These are phyloP conservation scores for Colletotrichum orchidophilum DNA, from an alignment of 2,329 filamentous ascomycete species.

Conservation along the genomic window DNA sequence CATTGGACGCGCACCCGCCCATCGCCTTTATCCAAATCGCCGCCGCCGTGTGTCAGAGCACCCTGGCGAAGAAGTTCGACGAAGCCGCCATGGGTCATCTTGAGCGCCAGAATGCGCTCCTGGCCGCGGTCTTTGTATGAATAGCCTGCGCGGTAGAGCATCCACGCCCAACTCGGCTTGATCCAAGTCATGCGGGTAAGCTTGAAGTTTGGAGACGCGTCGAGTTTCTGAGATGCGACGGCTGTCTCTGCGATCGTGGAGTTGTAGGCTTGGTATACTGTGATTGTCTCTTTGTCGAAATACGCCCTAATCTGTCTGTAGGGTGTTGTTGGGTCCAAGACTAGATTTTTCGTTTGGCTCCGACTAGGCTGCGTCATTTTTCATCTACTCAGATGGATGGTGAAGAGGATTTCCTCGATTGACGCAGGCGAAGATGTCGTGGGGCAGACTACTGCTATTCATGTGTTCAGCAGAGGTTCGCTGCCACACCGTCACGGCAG, in stretches of 20 bases:
- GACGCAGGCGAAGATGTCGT: no score
- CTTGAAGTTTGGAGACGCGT: conserved; percentile 61
- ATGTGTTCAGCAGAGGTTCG: not conserved
- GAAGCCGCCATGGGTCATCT: conserved; percentile 61
- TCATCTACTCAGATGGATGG: not conserved
- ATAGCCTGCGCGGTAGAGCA: conserved; percentile 71
- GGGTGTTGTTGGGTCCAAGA: not conserved
- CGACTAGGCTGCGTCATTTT: not conserved
- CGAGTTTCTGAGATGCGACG: conserved; percentile 59
- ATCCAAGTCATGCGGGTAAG: conserved; percentile 71
- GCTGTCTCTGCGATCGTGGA: conserved; percentile 61
- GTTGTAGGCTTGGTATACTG: conserved; percentile 71
- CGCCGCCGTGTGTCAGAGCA: conserved; percentile 39
- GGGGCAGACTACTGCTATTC: not conserved
- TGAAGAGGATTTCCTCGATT: not conserved
- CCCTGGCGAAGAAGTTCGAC: conserved; percentile 53
- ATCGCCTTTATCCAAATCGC: not conserved
- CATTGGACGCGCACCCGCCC: conserved; percentile 66
- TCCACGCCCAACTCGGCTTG: conserved; percentile 71
- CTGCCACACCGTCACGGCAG: not conserved
- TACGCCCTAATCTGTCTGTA: conserved; percentile 62
- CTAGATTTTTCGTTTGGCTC: not conserved
- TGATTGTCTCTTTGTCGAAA: conserved; percentile 61
- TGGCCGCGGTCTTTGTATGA: conserved; percentile 65
- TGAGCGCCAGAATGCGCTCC: conserved; percentile 65